phyloP scores from a whole-genome alignment of 225 moss, liverwort and hornwort genomes.

The Rhytidiadelphus loreus region DNA sequence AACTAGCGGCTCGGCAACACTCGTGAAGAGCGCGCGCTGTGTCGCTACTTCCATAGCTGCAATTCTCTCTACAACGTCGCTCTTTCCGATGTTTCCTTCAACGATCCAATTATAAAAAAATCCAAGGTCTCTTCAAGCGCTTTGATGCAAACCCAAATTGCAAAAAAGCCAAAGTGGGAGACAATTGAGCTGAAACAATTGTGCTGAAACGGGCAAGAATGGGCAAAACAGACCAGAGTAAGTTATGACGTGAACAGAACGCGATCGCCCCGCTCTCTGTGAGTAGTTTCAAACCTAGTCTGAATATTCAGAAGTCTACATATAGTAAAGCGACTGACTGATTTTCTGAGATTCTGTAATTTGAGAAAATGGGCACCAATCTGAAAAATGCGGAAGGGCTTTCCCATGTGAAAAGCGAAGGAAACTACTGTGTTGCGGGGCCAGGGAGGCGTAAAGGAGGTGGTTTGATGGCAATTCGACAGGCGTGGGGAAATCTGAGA shows the following conservation, averaged over 20 bases:
- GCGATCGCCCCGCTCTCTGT: neutral
- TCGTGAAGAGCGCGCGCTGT: conserved; percentile 20
- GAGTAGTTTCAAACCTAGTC: neutral
- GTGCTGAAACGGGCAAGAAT: neutral
- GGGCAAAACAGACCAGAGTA: neutral
- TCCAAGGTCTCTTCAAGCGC: neutral
- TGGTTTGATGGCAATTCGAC: neutral
- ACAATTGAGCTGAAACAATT: neutral
- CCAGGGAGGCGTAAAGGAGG: neutral
- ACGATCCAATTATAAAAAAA: neutral
- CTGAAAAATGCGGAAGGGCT: neutral
- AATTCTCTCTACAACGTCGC: neutral
- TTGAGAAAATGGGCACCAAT: neutral
- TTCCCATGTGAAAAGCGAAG: conserved; percentile 1
- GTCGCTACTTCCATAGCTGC: conserved; percentile 24
- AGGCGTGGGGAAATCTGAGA: neutral
- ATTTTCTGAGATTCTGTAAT: neutral
- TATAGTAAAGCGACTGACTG: neutral
- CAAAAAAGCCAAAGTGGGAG: neutral
- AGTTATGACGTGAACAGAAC: neutral
- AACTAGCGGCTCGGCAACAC: neutral
- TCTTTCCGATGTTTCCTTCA: neutral
- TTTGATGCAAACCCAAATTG: neutral
- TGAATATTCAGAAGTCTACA: neutral
- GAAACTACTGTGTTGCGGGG: neutral